phyloP scores from a whole-genome alignment of 164 flowering plant species.

The Magnolia kwangsiensis region DNA sequence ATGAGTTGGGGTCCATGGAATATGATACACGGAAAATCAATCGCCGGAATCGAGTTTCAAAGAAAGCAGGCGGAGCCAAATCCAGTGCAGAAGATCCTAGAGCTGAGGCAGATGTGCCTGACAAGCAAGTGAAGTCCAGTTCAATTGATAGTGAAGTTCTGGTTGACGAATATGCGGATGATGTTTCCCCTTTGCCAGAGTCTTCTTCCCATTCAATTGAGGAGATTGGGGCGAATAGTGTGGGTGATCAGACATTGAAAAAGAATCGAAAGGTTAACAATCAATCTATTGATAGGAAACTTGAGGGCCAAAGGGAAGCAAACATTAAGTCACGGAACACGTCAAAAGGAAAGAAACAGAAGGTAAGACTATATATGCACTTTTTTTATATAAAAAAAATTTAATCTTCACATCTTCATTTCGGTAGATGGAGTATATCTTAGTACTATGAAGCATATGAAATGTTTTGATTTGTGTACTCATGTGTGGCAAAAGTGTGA shows the following conservation, averaged over 20 bases:
- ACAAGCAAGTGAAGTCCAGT: conserved; percentile 6
- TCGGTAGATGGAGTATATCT: not conserved
- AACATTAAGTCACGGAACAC: conserved; percentile 35
- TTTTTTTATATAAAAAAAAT: not conserved
- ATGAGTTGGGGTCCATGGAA: conserved; percentile 42
- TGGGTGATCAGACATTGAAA: conserved; percentile 16
- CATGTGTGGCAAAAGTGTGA: not conserved
- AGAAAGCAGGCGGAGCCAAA: conserved; percentile 32
- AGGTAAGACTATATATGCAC: conserved; percentile 35
- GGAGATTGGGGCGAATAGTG: conserved; percentile 23
- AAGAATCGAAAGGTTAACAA: conserved; percentile 28
- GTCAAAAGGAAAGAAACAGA: conserved; percentile 61
- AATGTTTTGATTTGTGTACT: not conserved
- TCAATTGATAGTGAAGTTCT: conserved; percentile 5
- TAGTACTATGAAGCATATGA: no score
- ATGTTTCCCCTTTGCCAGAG: conserved; percentile 19
- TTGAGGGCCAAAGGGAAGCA: conserved; percentile 28
- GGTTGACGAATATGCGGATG: conserved; percentile 23
- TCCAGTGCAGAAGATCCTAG: conserved; percentile 14
- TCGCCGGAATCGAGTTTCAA: conserved; percentile 44
- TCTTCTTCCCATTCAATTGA: conserved; percentile 16
- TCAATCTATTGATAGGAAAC: conserved; percentile 33
- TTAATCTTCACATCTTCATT: not conserved
- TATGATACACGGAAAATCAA: conserved; percentile 48
- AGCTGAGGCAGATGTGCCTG: conserved; percentile 5